Conservation (phyloP, 139 green algal species). For the Marvania coccoides region DNA sequence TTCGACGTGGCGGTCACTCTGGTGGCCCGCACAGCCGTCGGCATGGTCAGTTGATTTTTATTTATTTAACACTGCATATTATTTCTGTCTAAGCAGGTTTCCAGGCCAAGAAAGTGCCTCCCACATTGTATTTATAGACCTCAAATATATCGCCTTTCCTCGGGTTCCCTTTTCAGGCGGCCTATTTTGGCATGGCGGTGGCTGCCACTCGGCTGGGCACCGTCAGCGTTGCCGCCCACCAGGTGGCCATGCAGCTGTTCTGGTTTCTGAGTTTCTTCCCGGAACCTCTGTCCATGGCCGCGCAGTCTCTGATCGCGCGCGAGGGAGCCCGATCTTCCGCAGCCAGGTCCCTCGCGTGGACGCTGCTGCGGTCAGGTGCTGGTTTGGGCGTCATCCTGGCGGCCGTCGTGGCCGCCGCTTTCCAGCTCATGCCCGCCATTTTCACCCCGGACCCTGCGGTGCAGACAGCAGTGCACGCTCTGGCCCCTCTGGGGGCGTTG, state of each 20-base stretch:
- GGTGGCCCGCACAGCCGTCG: constrained; percentile 41
- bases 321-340: constrained; percentile 13
- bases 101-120: too few species aligned
- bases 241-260: constrained; percentile 56
- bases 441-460: constrained; percentile 40
- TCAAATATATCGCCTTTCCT: too few species aligned
- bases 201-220: constrained; percentile 38
- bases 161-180: too few species aligned
- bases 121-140: too few species aligned
- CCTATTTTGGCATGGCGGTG: constrained; percentile 33
- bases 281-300: constrained; percentile 54
- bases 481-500: constrained; percentile 15
- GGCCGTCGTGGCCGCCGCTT: neutral
- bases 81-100: too few species aligned
- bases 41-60: too few species aligned
- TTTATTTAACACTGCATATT: too few species aligned
- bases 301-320: constrained; percentile 51
- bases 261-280: constrained; percentile 62
- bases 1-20: constrained; percentile 30
- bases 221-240: constrained; percentile 39
- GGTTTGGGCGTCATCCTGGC: constrained; percentile 26
- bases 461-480: constrained; percentile 1
- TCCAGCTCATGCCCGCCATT: constrained; percentile 14
- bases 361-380: constrained; percentile 23
- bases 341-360: constrained; percentile 9